phyloP scores from a whole-genome alignment of 805 yeast genomes.

The Kluyveromyces dobzhanskii region DNA sequence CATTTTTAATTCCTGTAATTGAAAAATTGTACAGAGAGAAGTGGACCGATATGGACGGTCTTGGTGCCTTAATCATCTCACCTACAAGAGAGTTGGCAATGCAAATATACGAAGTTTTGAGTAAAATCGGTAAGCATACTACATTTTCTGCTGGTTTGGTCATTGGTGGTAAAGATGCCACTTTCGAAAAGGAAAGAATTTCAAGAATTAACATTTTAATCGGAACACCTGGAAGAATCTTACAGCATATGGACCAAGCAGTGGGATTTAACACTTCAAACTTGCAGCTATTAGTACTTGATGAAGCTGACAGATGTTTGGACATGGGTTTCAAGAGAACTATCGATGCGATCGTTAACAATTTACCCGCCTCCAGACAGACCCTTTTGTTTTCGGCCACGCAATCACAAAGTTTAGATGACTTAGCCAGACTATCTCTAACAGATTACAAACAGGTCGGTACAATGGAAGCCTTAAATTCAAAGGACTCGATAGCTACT shows the following conservation, averaged over 20 bases:
- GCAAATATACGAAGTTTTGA: slow-evolving; percentile 80
- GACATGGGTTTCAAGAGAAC: slow-evolving; percentile 91
- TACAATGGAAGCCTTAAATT: slow-evolving; percentile 32
- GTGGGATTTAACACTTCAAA: slow-evolving; percentile 69
- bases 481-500: slow-evolving; percentile 61
- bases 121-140: slow-evolving; percentile 70
- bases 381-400: slow-evolving; percentile 85
- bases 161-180: slow-evolving; percentile 87
- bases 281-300: slow-evolving; percentile 71
- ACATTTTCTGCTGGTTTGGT: slow-evolving; percentile 82
- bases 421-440: slow-evolving; percentile 63
- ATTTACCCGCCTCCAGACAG: slow-evolving; percentile 74
- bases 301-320: slow-evolving; percentile 87
- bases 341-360: slow-evolving; percentile 68
- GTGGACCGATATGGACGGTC: slow-evolving; percentile 79
- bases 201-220: slow-evolving; percentile 72
- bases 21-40: slow-evolving; percentile 59
- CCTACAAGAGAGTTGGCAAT: slow-evolving; percentile 90
- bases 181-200: slow-evolving; percentile 72
- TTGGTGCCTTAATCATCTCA: slow-evolving; percentile 82
- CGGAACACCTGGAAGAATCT: slow-evolving; percentile 85
- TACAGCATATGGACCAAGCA: slow-evolving; percentile 88
- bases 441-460: slow-evolving; percentile 41
- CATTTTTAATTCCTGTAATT: slow-evolving; percentile 74
- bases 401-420: slow-evolving; percentile 73